Evolutionary conservation across 2,329 filamentous ascomycete species (phyloP).

Genomic region (Clonostachys chloroleuca): DNA sequence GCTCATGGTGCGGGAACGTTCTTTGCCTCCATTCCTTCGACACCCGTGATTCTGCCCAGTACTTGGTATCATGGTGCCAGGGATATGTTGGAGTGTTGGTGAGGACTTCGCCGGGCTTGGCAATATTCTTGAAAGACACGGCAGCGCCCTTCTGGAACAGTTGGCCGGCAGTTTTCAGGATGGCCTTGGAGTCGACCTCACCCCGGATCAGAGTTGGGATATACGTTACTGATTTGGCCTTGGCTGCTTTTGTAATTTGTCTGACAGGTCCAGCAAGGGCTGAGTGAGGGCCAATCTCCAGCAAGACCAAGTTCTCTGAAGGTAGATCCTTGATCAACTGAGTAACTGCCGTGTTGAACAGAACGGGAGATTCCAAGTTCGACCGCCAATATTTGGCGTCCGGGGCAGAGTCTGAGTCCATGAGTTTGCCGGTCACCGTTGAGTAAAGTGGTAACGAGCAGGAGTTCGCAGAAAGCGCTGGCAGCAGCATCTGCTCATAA

Average conservation of each 20-base stretch:
- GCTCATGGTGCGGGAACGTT: slow-evolving; percentile 8
- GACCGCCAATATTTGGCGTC: slow-evolving; percentile 11
- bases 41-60: slow-evolving; percentile 18
- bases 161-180: background rate
- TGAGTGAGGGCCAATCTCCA: slow-evolving; percentile 30
- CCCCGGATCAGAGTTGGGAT: slow-evolving; percentile 1
- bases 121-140: background rate
- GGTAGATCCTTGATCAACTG: slow-evolving; percentile 1
- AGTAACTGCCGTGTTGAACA: background rate
- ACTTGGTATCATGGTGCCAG: slow-evolving; percentile 28
- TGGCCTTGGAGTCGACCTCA: background rate
- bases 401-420: background rate
- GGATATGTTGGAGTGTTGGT: slow-evolving; percentile 26
- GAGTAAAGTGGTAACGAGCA: slow-evolving; percentile 2
- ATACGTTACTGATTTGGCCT: slow-evolving; percentile 11
- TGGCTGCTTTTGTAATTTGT: slow-evolving; percentile 17
- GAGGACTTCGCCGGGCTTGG: slow-evolving; percentile 2
- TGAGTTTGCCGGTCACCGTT: slow-evolving; percentile 1
- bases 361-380: slow-evolving; percentile 10
- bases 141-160: slow-evolving; percentile 1
- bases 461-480: background rate
- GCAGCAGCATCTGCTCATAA: slow-evolving; percentile 11
- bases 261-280: slow-evolving; percentile 31
- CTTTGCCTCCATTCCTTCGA: slow-evolving; percentile 4
- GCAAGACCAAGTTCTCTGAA: slow-evolving; percentile 5